Percentiles rank a stretch among this genome's conserved stretches.
Evolutionary conservation across 1,284 basidiomycete species (phyloP).

Genomic region (Volvariella volvacea): DNA sequence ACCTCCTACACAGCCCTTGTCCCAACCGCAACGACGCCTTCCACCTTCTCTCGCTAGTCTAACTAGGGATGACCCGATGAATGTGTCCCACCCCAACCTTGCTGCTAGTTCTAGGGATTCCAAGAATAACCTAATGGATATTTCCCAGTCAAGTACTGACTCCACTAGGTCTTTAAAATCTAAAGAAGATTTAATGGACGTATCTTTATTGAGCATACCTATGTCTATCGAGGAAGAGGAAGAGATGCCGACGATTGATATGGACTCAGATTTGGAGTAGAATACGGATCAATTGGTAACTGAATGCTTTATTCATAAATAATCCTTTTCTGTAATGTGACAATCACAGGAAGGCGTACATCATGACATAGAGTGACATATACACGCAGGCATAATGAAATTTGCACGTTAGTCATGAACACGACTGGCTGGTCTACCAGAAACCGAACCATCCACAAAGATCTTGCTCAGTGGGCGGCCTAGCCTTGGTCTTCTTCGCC

Average conservation of each 20-base stretch:
- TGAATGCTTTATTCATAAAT: too few relatives aligned
- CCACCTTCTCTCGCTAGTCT: too few relatives aligned
- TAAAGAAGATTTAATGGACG: neutral
- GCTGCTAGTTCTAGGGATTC: neutral
- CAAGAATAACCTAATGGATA: neutral
- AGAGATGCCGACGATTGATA: slow-evolving; percentile 40
- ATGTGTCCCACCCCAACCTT: slow-evolving; percentile 2
- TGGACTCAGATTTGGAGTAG: slow-evolving; percentile 41
- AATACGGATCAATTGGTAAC: too few relatives aligned
- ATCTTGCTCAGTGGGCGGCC: slow-evolving; percentile 62
- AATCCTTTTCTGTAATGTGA: too few relatives aligned
- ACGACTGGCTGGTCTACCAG: slow-evolving; percentile 34
- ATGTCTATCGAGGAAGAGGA: slow-evolving; percentile 31
- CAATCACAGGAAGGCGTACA: too few relatives aligned
- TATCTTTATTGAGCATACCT: neutral
- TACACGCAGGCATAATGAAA: neutral
- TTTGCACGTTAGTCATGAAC: slow-evolving; percentile 19
- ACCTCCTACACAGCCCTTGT: too few relatives aligned
- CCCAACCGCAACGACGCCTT: too few relatives aligned
- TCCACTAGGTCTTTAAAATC: neutral
- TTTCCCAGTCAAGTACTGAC: neutral
- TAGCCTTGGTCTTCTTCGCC: slow-evolving; percentile 48
- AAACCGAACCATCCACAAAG: slow-evolving; percentile 58
- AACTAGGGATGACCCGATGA: slow-evolving; percentile 16
- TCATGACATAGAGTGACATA: too few relatives aligned